Evolutionary conservation across 768 basidiomycete genomes (phyloP).

Genomic region (Amanita subjunquillea): DNA sequence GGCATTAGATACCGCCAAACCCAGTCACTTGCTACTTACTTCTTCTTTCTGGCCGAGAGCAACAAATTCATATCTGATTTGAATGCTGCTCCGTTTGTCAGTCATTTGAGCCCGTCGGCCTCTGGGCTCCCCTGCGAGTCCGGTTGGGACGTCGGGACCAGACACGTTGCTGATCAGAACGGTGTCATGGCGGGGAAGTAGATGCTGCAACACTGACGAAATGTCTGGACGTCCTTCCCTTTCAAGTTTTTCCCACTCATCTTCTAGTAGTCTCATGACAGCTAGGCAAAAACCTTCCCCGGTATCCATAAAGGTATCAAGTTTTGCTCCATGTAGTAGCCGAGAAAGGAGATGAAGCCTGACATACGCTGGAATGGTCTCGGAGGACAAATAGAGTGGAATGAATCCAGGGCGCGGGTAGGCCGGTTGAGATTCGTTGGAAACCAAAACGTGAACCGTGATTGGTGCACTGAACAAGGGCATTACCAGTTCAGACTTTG

Average conservation of each 20-base stretch:
- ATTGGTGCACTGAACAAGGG: slow-evolving; percentile 58
- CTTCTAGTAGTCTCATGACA: slow-evolving; percentile 60
- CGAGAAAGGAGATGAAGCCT: slow-evolving; percentile 71
- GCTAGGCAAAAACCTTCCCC: slow-evolving; percentile 70
- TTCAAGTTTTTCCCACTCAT: slow-evolving; percentile 56
- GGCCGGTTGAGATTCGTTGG: slow-evolving; percentile 22
- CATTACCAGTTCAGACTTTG: slow-evolving; percentile 40
- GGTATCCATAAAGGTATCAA: slow-evolving; percentile 43
- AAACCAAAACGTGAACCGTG: slow-evolving; percentile 55
- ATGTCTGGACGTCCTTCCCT: slow-evolving; percentile 70
- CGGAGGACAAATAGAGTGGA: slow-evolving; percentile 68
- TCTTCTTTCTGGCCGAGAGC: slow-evolving; percentile 26
- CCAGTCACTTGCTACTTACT: slow-evolving; percentile 12
- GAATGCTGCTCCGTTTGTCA: slow-evolving; percentile 31
- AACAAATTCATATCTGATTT: slow-evolving; percentile 47
- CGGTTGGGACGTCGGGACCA: not conserved
- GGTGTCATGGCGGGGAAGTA: slow-evolving; percentile 28
- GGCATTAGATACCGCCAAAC: not conserved
- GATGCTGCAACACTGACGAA: slow-evolving; percentile 49
- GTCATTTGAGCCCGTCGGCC: not conserved
- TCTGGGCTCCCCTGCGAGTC: not conserved
- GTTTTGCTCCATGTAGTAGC: slow-evolving; percentile 47
- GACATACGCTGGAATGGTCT: slow-evolving; percentile 65
- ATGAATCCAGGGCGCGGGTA: slow-evolving; percentile 39
- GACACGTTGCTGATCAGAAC: not conserved